Evolutionary conservation across 208 protist species (phyloP), one percentile per base, ranked within the genome.

Genomic region (Naegleria lovaniensis): DNA sequence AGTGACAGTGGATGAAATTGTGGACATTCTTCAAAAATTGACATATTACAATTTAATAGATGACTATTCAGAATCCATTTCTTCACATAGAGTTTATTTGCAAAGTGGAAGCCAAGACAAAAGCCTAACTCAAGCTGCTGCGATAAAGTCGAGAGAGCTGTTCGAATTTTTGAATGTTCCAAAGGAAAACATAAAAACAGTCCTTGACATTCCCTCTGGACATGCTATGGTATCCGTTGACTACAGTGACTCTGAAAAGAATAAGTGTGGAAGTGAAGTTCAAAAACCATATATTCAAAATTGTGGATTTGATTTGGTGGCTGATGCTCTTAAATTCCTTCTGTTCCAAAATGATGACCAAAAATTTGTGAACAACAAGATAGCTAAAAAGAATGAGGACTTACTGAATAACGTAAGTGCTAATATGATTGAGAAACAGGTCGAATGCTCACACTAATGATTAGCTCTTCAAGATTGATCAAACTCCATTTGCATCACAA

Each of bases 141-240:
- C 79, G 39, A 5, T 76, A 9, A 91, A 91, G 43, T 9, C 67
- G 6, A 19, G 40, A 29, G 90, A 83, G n/a, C n/a, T 51, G 3
- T 67, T 87, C 33, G 33, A 48, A 36, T 75, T 36, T 33, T 83
- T 75, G 11, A 19, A 13, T 5, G 36, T 51, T 48, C 43, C 15
- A 55, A 36, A 43, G 1, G 33, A 15, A n/a, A 39, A 90, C 13
- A 36, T 90, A 0, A 29, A 22, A 5, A 90, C 88, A 33, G 29
- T 39, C 38, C 91, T 92, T 55, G 48, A 92, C 38, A 51, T 90
- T 88, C 15, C 55, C 16, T n/a, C 84, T 11, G 92, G 85, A 5
- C 92, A 93, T 52, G 59, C 92, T 48, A 75, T 36, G 79, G 48
- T 93, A 13, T 93, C 92, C 5, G 39, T 92, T 91, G 33, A 40